phyloP scores from a whole-genome alignment of 1,139 yeast genomes.

The Suhomyces kunorum region DNA sequence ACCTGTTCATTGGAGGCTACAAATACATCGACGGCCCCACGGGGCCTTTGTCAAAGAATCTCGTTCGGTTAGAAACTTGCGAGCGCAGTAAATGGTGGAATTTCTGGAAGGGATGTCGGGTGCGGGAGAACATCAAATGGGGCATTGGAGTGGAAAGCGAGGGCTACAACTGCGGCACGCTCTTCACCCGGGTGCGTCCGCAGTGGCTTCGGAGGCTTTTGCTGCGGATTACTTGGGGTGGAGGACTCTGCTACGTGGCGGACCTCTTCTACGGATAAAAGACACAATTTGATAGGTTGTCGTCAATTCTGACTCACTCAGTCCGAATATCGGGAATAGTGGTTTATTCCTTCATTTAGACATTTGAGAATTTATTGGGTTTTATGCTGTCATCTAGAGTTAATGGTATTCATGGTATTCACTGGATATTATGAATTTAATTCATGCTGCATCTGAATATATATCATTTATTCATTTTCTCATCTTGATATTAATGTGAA shows the following conservation, averaged over 20 bases:
- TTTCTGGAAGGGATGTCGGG: constrained; percentile 73
- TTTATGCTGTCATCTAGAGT: no score
- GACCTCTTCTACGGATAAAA: constrained; percentile 57
- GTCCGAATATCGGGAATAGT: no score
- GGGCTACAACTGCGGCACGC: constrained; percentile 66
- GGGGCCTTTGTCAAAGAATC: constrained; percentile 83
- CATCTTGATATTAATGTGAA: no score
- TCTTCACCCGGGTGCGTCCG: constrained; percentile 56
- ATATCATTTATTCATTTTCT: no score
- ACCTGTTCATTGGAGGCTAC: constrained; percentile 84
- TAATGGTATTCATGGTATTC: no score
- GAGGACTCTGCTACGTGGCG: constrained; percentile 61
- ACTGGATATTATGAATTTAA: no score
- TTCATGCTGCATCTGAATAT: no score
- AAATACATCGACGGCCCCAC: constrained; percentile 87
- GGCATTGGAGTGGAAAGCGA: constrained; percentile 91
- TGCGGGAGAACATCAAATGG: constrained; percentile 69
- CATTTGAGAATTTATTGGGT: no score
- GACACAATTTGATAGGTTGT: no score
- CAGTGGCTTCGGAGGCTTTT: constrained; percentile 45
- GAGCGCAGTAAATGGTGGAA: constrained; percentile 87
- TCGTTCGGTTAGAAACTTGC: constrained; percentile 69
- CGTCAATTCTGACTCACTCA: no score
- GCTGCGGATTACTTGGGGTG: constrained; percentile 68
- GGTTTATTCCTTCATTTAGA: no score